Evolutionary conservation across 2,329 filamentous ascomycete species (phyloP).

Genomic region (Fusarium falciforme): DNA sequence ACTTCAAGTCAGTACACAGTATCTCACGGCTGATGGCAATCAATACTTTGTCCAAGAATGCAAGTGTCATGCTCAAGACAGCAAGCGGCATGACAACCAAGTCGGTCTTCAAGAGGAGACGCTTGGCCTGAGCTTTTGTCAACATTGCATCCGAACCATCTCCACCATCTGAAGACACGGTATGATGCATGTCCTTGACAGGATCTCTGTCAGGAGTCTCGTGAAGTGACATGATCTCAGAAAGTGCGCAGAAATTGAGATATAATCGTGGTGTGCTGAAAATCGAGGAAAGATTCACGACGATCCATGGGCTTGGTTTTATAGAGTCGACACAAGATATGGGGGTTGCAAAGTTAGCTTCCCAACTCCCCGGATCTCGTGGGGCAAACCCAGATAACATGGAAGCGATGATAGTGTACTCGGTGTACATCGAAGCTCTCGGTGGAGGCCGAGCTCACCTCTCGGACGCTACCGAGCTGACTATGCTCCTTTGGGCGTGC

Average conservation of each 20-base stretch:
- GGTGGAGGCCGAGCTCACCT: background rate
- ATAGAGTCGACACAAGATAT: background rate
- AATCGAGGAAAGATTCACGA: background rate
- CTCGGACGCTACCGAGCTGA: constrained; percentile 4
- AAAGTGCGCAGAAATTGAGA: background rate
- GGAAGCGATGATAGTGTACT: background rate
- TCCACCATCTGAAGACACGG: background rate
- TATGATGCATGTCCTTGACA: background rate
- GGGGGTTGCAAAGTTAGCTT: background rate
- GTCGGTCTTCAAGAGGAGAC: constrained; percentile 25
- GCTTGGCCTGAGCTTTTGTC: constrained; percentile 14
- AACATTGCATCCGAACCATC: background rate
- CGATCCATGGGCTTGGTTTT: background rate
- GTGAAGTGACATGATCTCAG: background rate
- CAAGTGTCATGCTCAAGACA: constrained; percentile 26
- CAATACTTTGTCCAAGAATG: constrained; percentile 26
- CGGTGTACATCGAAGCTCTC: constrained; percentile 1
- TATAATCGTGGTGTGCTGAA: background rate
- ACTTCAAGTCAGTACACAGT: background rate
- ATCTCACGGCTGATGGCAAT: too few species aligned
- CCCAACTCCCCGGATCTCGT: background rate
- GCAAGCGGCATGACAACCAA: constrained; percentile 29
- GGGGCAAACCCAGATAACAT: background rate
- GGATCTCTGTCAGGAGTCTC: background rate
- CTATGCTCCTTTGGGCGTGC: background rate